phyloP scores from a whole-genome alignment of 176 grass and related monocot genomes.

The Puccinellia tenuiflora region DNA sequence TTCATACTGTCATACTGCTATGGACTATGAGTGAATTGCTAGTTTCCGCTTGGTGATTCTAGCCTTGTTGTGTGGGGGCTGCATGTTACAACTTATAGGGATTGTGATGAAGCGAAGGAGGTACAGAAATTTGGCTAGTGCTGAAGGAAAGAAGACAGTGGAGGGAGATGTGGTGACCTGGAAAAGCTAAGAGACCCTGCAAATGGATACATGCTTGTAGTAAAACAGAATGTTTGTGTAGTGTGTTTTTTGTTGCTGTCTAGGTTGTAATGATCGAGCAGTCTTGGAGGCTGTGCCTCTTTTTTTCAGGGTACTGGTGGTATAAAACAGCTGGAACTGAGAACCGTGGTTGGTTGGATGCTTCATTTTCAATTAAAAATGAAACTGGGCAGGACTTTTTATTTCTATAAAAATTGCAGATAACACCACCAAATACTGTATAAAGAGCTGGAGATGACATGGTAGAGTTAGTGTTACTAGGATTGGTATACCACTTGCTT shows the following conservation, averaged over 20 bases:
- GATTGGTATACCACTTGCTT: not conserved
- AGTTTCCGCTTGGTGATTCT: not conserved
- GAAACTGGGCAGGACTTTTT: not conserved
- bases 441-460: not conserved
- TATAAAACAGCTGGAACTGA: not conserved
- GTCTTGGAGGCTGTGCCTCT: not conserved
- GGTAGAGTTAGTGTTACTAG: not conserved
- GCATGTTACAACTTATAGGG: not conserved
- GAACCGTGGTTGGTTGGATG: not conserved
- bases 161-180: not conserved
- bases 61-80: not conserved
- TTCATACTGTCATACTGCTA: not conserved
- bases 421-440: not conserved
- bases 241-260: not conserved
- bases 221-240: not conserved
- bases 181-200: not conserved
- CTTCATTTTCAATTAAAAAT: not conserved
- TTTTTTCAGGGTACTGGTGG: not conserved
- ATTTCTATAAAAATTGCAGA: slow-evolving; percentile 2
- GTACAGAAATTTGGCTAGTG: not conserved
- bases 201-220: not conserved
- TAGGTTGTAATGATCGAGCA: not conserved
- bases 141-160: not conserved
- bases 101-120: not conserved
- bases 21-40: not conserved